Percentiles rank a stretch among this genome's conserved stretches.
phyloP scores from a whole-genome alignment of 768 basidiomycete genomes.

The Kwoniella europaea region DNA sequence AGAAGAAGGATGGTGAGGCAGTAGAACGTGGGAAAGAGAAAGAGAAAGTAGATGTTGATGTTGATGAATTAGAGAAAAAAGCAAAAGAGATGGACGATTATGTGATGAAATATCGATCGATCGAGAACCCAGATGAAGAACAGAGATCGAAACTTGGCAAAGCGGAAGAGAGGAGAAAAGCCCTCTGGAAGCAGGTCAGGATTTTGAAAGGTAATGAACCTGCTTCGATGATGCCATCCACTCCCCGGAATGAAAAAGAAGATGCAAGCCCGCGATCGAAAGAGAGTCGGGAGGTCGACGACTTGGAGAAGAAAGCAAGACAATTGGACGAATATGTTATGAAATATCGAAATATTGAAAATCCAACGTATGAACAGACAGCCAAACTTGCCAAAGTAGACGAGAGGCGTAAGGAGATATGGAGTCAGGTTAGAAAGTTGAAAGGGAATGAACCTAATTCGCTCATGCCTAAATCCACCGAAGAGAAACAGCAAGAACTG shows the following conservation, averaged over 20 bases:
- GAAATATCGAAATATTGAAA: neutral
- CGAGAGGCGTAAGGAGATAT: slow-evolving; percentile 5
- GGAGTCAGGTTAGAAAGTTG: neutral
- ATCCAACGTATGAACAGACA: slow-evolving; percentile 10
- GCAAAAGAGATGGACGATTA: slow-evolving; percentile 20
- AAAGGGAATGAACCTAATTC: neutral
- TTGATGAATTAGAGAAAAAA: slow-evolving; percentile 2
- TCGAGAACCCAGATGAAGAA: slow-evolving; percentile 6
- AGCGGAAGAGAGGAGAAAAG: slow-evolving; percentile 15
- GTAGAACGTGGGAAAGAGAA: neutral
- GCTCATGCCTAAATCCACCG: neutral
- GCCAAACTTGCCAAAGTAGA: slow-evolving; percentile 8
- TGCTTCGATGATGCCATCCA: neutral
- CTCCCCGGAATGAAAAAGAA: neutral
- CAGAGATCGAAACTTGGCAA: slow-evolving; percentile 8
- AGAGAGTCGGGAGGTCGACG: neutral
- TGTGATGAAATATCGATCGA: neutral
- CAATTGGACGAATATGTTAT: slow-evolving; percentile 12
- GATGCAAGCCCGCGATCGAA: neutral
- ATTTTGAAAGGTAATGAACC: neutral
- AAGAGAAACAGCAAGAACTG: slow-evolving; percentile 2
- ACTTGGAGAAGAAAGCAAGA: slow-evolving; percentile 1
- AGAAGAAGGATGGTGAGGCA: neutral
- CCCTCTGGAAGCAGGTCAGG: slow-evolving; percentile 14
- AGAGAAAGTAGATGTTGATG: neutral